Evolutionary conservation across 2,329 filamentous ascomycete genomes (phyloP), one percentile per base, ranked within the genome.

Genomic region (Diplodia mutila): DNA sequence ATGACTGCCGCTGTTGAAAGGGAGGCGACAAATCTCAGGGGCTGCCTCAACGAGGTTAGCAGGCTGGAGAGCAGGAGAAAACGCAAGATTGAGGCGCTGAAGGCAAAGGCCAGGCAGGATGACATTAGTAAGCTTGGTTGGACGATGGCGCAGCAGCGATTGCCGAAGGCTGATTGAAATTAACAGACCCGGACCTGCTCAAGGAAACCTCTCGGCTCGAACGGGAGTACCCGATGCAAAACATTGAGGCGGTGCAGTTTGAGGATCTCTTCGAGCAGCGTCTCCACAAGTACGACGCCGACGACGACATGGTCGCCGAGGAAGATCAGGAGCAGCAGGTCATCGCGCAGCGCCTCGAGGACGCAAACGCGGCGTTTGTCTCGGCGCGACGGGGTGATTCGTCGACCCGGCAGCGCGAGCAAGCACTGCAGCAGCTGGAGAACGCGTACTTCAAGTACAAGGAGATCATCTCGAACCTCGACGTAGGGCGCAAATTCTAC

Each of bases 391-490:
- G 84, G 48, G 88, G 89, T 3, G 91, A 93, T 71, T 84, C 85
- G 0, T 87, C 86, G 6, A 87, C 85, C 1, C 86, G 85, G 69
- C 93, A 97, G 75, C 88, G 95, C 16, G 94, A 98, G 77, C 87
- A 91, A 72, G 93, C 93, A 0, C 81, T 99, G 59, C 95, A 99
- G 79, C 89, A 87, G 69, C 83, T 99, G 11, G 94, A 98, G 78
- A 93, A 91, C 70, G 94, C 93, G 0, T 98, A 97, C 77, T 89
- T 93, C 79, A 96, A 94, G 80, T 98, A 98, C 83, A 97, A 97
- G 80, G 94, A 99, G 77, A 92, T 98, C 67, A 89, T 97, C 67
- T 92, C 88, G 71, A 97, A 98, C 75, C 85, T 97, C 2, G 94
- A 98, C 71, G 92, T 91, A 0, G 95, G 93, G 0, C 85, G 94